Conservation (phyloP, 495 filamentous ascomycete genomes). For the Penicillium canariense region DNA sequence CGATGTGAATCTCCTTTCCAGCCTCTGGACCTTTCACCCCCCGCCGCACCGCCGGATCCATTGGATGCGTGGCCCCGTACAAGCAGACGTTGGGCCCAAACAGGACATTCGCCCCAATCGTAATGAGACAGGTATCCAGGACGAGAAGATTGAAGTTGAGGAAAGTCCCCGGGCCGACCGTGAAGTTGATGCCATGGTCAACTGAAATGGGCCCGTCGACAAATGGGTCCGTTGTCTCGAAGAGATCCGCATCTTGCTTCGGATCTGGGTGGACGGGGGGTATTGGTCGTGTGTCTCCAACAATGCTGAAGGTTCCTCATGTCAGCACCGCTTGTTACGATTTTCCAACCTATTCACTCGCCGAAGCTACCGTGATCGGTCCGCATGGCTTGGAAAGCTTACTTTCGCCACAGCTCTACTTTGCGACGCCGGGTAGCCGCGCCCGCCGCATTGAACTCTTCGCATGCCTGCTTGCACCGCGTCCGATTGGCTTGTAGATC, state of each 20-base stretch:
- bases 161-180: slow-evolving; percentile 62
- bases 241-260: slow-evolving; percentile 56
- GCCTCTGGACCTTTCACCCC: slow-evolving; percentile 69
- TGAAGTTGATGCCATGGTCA: slow-evolving; percentile 75
- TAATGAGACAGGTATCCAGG: slow-evolving; percentile 74
- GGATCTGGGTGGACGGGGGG: slow-evolving; percentile 50
- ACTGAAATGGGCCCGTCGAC: slow-evolving; percentile 65
- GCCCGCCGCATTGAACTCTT: slow-evolving; percentile 58
- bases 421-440: slow-evolving; percentile 51
- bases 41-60: slow-evolving; percentile 65
- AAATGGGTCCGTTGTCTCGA: slow-evolving; percentile 57
- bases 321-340: not conserved
- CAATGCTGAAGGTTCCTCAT: slow-evolving; percentile 41
- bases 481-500: slow-evolving; percentile 54
- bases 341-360: not conserved
- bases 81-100: slow-evolving; percentile 72
- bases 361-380: not conserved
- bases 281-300: slow-evolving; percentile 57
- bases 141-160: slow-evolving; percentile 72
- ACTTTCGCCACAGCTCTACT: slow-evolving; percentile 71
- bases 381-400: slow-evolving; percentile 26
- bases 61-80: slow-evolving; percentile 67
- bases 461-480: slow-evolving; percentile 56
- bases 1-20: slow-evolving; percentile 71
- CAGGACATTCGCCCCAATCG: slow-evolving; percentile 72